Conservation (phyloP, 2,329 filamentous ascomycete species). For the Biscogniauxia marginata region DNA sequence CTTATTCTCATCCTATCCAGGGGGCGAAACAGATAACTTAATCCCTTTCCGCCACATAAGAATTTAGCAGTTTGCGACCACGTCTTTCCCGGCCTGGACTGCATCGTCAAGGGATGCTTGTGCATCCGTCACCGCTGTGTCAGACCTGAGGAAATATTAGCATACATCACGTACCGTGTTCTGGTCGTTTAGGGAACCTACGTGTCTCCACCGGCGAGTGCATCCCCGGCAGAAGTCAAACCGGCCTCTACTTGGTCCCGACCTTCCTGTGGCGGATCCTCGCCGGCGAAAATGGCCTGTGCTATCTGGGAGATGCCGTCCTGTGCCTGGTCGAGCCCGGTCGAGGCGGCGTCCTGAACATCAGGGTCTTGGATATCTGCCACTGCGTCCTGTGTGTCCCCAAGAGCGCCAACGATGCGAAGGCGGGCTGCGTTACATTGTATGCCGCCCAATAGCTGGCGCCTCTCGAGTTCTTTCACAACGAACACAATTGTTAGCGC, state of each 20-base stretch:
- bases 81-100: slow-evolving; percentile 7
- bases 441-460: background rate
- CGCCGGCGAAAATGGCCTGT: slow-evolving; percentile 6
- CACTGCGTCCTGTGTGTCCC: slow-evolving; percentile 8
- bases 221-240: slow-evolving; percentile 6
- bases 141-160: slow-evolving; percentile 1
- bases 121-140: slow-evolving; percentile 7
- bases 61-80: slow-evolving; percentile 9
- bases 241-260: slow-evolving; percentile 9
- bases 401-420: slow-evolving; percentile 10
- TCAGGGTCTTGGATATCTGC: slow-evolving; percentile 10
- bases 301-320: slow-evolving; percentile 7
- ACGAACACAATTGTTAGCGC: background rate
- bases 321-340: slow-evolving; percentile 8
- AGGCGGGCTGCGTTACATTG: slow-evolving; percentile 8
- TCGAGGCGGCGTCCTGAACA: slow-evolving; percentile 7
- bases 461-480: background rate
- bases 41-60: background rate
- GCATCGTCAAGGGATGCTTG: slow-evolving; percentile 8
- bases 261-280: slow-evolving; percentile 3
- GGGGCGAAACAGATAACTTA: too few relatives aligned
- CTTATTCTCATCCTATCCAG: too few relatives aligned
- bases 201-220: slow-evolving; percentile 8
- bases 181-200: slow-evolving; percentile 6
- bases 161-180: background rate